phyloP scores from a whole-genome alignment of 768 basidiomycete genomes.

The Lentinula guzmanii region DNA sequence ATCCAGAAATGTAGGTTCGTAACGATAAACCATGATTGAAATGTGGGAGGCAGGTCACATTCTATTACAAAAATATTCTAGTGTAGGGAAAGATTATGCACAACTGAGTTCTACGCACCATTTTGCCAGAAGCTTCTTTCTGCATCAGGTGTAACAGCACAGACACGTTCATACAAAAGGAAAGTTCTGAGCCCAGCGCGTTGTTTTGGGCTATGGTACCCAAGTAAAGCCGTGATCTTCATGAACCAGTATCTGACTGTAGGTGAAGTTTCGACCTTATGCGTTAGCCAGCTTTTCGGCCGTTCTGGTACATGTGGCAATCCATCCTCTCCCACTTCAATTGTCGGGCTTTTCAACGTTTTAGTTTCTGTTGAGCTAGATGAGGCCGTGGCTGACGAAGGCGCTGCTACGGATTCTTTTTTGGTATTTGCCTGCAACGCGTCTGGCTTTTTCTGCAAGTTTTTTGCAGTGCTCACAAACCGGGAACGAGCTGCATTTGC shows the following conservation, averaged over 20 bases:
- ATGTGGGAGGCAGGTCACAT: conserved; percentile 83
- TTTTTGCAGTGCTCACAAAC: background rate
- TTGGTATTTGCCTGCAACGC: background rate
- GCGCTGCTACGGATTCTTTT: background rate
- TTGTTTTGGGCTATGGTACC: conserved; percentile 59
- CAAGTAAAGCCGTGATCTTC: conserved; percentile 41
- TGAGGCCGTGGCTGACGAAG: background rate
- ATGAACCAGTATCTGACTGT: conserved; percentile 39
- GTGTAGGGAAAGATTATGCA: background rate
- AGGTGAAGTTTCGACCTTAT: conserved; percentile 44
- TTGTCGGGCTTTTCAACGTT: background rate
- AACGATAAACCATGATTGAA: conserved; percentile 95
- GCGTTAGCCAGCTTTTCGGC: conserved; percentile 50
- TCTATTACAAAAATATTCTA: conserved; percentile 33
- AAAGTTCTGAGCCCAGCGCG: conserved; percentile 55
- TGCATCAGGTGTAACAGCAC: conserved; percentile 51
- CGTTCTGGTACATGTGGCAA: conserved; percentile 1
- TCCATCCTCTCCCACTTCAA: background rate
- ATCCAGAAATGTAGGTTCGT: conserved; percentile 93
- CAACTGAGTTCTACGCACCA: conserved; percentile 32
- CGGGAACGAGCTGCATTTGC: background rate
- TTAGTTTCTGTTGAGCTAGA: background rate
- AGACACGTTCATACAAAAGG: conserved; percentile 50
- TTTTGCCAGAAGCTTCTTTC: conserved; percentile 60
- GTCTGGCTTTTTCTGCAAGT: background rate